These are phyloP conservation scores for Candida schatavii DNA, from an alignment of 805 yeast species.

Conservation along the genomic window DNA sequence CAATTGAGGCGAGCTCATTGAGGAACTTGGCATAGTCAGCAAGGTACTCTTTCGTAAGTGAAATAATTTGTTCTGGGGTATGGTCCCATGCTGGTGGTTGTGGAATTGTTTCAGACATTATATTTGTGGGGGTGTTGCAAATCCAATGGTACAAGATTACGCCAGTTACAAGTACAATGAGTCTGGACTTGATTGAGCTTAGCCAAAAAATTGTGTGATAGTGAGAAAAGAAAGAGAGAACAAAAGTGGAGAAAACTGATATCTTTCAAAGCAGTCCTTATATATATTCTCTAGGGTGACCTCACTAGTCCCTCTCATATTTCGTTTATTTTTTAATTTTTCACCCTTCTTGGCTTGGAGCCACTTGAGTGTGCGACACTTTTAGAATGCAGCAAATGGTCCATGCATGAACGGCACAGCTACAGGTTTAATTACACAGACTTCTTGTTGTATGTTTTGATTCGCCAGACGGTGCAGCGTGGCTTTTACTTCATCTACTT, in stretches of 20 bases:
- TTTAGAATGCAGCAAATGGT: too few relatives aligned
- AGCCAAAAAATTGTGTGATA: neutral
- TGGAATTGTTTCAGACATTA: constrained; percentile 25
- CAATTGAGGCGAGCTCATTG: constrained; percentile 49
- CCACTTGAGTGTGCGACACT: too few relatives aligned
- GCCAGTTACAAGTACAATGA: neutral
- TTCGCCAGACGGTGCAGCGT: too few relatives aligned
- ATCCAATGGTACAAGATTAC: neutral
- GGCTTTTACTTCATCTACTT: too few relatives aligned
- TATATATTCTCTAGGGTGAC: too few relatives aligned
- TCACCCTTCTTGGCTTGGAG: too few relatives aligned
- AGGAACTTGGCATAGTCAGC: constrained; percentile 42
- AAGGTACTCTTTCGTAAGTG: constrained; percentile 44
- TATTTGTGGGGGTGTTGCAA: neutral
- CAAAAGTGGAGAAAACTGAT: neutral
- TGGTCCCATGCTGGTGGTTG: constrained; percentile 58
- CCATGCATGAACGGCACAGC: too few relatives aligned
- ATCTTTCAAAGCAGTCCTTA: too few relatives aligned
- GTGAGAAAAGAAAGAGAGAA: neutral
- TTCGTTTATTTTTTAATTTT: too few relatives aligned
- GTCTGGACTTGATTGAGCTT: neutral
- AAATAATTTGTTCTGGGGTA: constrained; percentile 48
- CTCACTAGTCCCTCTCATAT: too few relatives aligned
- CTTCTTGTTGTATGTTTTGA: too few relatives aligned
- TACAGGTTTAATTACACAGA: too few relatives aligned